Evolutionary conservation across 768 basidiomycete species (phyloP).

Genomic region (Phlegmacium glaucopus): DNA sequence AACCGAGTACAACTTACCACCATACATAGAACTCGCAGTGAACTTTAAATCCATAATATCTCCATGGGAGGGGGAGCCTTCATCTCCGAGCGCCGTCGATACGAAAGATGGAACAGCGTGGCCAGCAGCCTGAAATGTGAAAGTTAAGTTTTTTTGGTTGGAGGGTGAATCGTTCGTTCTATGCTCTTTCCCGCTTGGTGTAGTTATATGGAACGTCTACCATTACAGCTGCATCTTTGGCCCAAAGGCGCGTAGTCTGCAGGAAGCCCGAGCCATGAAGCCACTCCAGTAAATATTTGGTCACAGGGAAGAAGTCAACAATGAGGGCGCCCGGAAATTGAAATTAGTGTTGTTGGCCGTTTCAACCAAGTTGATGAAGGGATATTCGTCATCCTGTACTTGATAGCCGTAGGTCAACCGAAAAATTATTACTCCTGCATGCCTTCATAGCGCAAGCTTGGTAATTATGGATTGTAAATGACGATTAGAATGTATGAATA

Average conservation of each 20-base stretch:
- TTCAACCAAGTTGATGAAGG: slow-evolving; percentile 49
- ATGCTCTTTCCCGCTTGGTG: slow-evolving; percentile 45
- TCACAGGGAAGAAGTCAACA: slow-evolving; percentile 38
- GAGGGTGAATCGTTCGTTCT: slow-evolving; percentile 3
- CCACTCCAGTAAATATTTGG: slow-evolving; percentile 52
- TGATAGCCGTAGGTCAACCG: slow-evolving; percentile 55
- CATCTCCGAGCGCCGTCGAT: slow-evolving; percentile 18
- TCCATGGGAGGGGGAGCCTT: slow-evolving; percentile 19
- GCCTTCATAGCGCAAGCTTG: too few relatives aligned
- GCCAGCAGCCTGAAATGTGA: slow-evolving; percentile 32
- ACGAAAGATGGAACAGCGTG: slow-evolving; percentile 42
- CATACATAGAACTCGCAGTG: too few relatives aligned
- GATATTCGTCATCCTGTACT: slow-evolving; percentile 49
- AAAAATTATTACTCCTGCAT: slow-evolving; percentile 52
- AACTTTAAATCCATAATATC: slow-evolving; percentile 37
- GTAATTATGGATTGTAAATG: background rate
- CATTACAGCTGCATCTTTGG: slow-evolving; percentile 33
- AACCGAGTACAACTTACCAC: background rate
- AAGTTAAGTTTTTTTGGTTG: background rate
- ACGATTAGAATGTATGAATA: background rate
- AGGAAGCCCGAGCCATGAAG: slow-evolving; percentile 56
- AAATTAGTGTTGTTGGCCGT: slow-evolving; percentile 51
- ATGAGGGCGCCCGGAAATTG: slow-evolving; percentile 47
- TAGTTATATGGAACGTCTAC: slow-evolving; percentile 41
- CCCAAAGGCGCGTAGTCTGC: slow-evolving; percentile 38